A percentile compares a stretch with the other conserved stretches of the same genome.
Evolutionary conservation across 495 filamentous ascomycete genomes (phyloP).

Genomic region (Podospora conica): DNA sequence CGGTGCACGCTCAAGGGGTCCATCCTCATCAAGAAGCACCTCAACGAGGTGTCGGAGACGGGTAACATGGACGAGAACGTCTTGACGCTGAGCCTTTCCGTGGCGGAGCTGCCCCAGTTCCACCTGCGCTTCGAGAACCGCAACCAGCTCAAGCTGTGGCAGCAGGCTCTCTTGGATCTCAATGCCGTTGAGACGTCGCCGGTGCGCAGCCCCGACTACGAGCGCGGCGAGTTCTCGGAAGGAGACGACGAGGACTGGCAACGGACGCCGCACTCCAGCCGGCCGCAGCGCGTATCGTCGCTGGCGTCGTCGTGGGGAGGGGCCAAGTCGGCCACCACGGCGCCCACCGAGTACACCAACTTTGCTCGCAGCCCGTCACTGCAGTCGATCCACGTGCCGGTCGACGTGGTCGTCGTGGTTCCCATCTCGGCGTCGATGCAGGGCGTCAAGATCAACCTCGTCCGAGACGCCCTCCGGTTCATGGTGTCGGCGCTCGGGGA

Average conservation of each 20-base stretch:
- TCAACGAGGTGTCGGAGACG: constrained; percentile 78
- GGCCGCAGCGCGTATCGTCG: constrained; percentile 77
- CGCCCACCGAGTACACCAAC: constrained; percentile 74
- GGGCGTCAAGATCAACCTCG: constrained; percentile 91
- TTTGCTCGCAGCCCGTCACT: constrained; percentile 50
- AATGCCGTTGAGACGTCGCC: constrained; percentile 59
- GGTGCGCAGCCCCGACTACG: constrained; percentile 63
- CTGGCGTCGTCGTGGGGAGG: constrained; percentile 79
- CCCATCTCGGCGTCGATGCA: constrained; percentile 99
- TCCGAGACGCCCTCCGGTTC: constrained; percentile 91
- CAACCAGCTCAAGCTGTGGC: constrained; percentile 84
- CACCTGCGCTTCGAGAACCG: constrained; percentile 86
- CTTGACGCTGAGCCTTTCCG: constrained; percentile 84
- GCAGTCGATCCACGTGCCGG: constrained; percentile 75
- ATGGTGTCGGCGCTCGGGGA: constrained; percentile 90
- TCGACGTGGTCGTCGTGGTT: constrained; percentile 95
- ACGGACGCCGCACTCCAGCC: constrained; percentile 49
- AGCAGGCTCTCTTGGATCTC: constrained; percentile 77
- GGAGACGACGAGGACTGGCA: constrained; percentile 90
- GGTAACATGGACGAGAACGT: constrained; percentile 66
- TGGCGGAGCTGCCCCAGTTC: constrained; percentile 93
- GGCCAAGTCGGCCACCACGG: constrained; percentile 69
- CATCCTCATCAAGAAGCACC: constrained; percentile 96
- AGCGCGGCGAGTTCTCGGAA: constrained; percentile 67
- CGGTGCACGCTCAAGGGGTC: constrained; percentile 93